Evolutionary conservation across 805 yeast genomes (phyloP).

Genomic region (Sungouiella blattae): DNA sequence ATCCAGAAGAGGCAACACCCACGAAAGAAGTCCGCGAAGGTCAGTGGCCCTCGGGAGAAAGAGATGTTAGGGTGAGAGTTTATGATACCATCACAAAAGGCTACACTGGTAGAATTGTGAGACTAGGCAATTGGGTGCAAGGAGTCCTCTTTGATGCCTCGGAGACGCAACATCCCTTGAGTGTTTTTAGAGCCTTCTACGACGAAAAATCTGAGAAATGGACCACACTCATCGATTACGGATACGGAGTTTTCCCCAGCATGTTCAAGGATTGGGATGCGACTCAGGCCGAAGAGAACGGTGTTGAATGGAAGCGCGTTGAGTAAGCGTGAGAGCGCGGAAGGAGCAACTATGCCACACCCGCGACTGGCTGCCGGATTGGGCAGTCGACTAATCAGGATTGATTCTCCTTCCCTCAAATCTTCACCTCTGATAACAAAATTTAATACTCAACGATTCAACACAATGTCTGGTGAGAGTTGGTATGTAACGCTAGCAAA

Average conservation of each 20-base stretch:
- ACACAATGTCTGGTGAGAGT: slow-evolving; percentile 25
- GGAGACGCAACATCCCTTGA: slow-evolving; percentile 19
- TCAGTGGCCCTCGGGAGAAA: background rate
- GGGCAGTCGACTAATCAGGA: slow-evolving; percentile 3
- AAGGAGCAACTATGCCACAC: too few species aligned
- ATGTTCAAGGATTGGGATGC: background rate
- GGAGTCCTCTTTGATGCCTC: slow-evolving; percentile 38
- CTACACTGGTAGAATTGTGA: slow-evolving; percentile 44
- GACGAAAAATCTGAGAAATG: slow-evolving; percentile 17
- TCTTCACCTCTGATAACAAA: slow-evolving; percentile 1
- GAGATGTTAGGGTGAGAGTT: background rate
- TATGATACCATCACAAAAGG: slow-evolving; percentile 11
- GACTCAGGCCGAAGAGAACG: too few species aligned
- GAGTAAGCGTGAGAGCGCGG: too few species aligned
- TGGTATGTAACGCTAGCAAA: slow-evolving; percentile 24
- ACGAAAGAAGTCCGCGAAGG: slow-evolving; percentile 22
- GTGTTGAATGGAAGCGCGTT: too few species aligned
- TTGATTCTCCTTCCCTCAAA: slow-evolving; percentile 4
- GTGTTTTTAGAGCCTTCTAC: slow-evolving; percentile 23
- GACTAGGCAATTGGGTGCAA: slow-evolving; percentile 51
- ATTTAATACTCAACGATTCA: background rate
- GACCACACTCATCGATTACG: slow-evolving; percentile 26
- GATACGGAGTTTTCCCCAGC: slow-evolving; percentile 25
- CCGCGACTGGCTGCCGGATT: slow-evolving; percentile 2
- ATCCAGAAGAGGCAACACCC: slow-evolving; percentile 33